These are phyloP conservation scores for Mycena rosella DNA, from an alignment of 768 basidiomycete genomes.

Conservation along the genomic window DNA sequence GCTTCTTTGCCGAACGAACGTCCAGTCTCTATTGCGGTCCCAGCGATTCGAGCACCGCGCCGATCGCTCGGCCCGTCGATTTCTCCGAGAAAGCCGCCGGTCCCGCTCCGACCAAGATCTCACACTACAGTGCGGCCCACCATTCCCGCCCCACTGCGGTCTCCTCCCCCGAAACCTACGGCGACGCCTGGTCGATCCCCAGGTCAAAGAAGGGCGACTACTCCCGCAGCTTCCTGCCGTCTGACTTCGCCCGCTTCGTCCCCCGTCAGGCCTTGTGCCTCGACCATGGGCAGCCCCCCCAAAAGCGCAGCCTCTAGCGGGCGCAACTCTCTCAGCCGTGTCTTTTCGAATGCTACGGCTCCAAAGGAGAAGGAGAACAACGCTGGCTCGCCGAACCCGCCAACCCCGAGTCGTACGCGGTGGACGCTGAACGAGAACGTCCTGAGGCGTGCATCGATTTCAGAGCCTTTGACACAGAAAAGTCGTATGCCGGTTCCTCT, in stretches of 20 bases:
- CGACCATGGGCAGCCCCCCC: constrained; percentile 12
- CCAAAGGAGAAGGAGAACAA: constrained; percentile 40
- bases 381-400: constrained; percentile 31
- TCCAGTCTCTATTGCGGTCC: constrained; percentile 11
- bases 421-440: constrained; percentile 52
- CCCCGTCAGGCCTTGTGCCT: not conserved
- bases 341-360: constrained; percentile 28
- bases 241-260: constrained; percentile 20
- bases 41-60: constrained; percentile 7
- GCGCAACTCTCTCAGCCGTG: constrained; percentile 51
- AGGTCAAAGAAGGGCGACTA: constrained; percentile 23
- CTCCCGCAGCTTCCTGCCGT: constrained; percentile 8
- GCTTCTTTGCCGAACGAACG: constrained; percentile 47
- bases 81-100: constrained; percentile 28
- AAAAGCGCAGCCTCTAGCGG: constrained; percentile 36
- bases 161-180: constrained; percentile 28
- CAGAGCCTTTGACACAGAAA: constrained; percentile 45
- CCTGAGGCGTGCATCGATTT: constrained; percentile 43
- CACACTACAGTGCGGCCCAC: constrained; percentile 29
- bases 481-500: constrained; percentile 62
- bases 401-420: constrained; percentile 39
- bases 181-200: constrained; percentile 14
- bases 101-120: constrained; percentile 22
- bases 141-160: constrained; percentile 27
- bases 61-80: constrained; percentile 29